Evolutionary conservation across 2,329 filamentous ascomycete genomes (phyloP).

Genomic region (Ramularia endophylla): DNA sequence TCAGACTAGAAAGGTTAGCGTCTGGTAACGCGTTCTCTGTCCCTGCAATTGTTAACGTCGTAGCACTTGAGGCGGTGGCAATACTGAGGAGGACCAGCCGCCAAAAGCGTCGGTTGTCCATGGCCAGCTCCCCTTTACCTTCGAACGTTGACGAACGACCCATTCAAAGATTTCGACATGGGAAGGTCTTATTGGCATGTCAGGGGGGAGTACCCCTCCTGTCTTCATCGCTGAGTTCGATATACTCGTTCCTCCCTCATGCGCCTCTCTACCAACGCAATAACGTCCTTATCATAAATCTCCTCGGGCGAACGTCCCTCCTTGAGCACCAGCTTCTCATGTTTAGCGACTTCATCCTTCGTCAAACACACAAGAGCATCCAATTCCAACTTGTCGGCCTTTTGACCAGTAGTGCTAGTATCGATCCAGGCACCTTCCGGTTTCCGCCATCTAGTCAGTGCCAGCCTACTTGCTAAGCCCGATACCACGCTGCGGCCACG

Average conservation of each 20-base stretch:
- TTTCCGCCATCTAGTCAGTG: conserved; percentile 72
- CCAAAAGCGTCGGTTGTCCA: too few relatives aligned
- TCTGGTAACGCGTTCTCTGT: too few relatives aligned
- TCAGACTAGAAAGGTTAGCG: too few relatives aligned
- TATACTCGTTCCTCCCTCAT: conserved; percentile 54
- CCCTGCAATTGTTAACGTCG: too few relatives aligned
- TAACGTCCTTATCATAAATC: conserved; percentile 63
- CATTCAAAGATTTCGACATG: too few relatives aligned
- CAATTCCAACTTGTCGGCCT: conserved; percentile 61
- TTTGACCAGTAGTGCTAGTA: conserved; percentile 65
- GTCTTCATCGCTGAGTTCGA: conserved; percentile 12
- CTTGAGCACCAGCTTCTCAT: conserved; percentile 74
- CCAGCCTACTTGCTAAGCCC: conserved; percentile 71
- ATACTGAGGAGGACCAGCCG: too few relatives aligned
- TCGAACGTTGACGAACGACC: too few relatives aligned
- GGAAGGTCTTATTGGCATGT: too few relatives aligned
- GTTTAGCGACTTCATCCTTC: conserved; percentile 75
- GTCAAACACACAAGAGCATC: conserved; percentile 83
- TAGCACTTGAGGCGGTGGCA: too few relatives aligned
- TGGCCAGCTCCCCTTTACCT: too few relatives aligned
- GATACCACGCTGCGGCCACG: conserved; percentile 76
- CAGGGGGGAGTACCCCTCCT: too few relatives aligned
- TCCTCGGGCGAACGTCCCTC: conserved; percentile 62
- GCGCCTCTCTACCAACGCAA: conserved; percentile 61
- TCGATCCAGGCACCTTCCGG: conserved; percentile 58